A percentile compares a stretch with the other conserved stretches of the same genome.
phyloP scores from a whole-genome alignment of 1,284 basidiomycete species.

The Cryptococcus floricola region DNA sequence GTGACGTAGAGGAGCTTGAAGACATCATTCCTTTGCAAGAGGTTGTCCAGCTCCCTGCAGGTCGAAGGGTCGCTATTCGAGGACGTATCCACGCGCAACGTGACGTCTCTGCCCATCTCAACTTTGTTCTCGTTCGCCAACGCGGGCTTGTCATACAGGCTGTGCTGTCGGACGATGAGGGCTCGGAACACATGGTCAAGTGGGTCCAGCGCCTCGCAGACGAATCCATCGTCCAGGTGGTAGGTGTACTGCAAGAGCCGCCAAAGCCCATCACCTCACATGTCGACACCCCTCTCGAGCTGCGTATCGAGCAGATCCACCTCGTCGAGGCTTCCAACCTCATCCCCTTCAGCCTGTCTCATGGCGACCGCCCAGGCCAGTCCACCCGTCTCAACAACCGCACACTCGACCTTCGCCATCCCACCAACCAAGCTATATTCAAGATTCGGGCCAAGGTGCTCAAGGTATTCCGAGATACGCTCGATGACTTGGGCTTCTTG shows the following conservation, averaged over 20 bases:
- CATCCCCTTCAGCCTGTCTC: slow-evolving; percentile 21
- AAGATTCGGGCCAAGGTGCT: slow-evolving; percentile 52
- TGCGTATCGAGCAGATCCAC: slow-evolving; percentile 45
- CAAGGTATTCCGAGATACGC: slow-evolving; percentile 51
- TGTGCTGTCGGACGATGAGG: slow-evolving; percentile 43
- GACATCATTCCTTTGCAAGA: slow-evolving; percentile 19
- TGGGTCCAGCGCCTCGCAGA: slow-evolving; percentile 51
- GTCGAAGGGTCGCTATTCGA: slow-evolving; percentile 25
- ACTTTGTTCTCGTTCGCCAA: slow-evolving; percentile 54
- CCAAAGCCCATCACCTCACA: slow-evolving; percentile 50
- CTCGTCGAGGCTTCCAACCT: slow-evolving; percentile 27
- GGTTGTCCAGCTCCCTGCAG: slow-evolving; percentile 18
- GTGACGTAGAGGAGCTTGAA: slow-evolving; percentile 11
- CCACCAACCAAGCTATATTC: slow-evolving; percentile 56
- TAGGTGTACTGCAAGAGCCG: slow-evolving; percentile 50
- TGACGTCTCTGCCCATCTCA: slow-evolving; percentile 47
- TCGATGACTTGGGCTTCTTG: slow-evolving; percentile 51
- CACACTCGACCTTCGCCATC: slow-evolving; percentile 52
- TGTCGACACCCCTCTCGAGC: slow-evolving; percentile 52
- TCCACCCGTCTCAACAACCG: slow-evolving; percentile 51
- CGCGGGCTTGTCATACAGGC: slow-evolving; percentile 52
- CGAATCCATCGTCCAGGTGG: slow-evolving; percentile 53
- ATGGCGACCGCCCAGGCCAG: slow-evolving; percentile 6
- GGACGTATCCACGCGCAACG: slow-evolving; percentile 29
- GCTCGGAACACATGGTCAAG: slow-evolving; percentile 51